A percentile compares a stretch with the other conserved stretches of the same genome.
phyloP scores from a whole-genome alignment of 305 asterid species.

The Fraxinus sp. region DNA sequence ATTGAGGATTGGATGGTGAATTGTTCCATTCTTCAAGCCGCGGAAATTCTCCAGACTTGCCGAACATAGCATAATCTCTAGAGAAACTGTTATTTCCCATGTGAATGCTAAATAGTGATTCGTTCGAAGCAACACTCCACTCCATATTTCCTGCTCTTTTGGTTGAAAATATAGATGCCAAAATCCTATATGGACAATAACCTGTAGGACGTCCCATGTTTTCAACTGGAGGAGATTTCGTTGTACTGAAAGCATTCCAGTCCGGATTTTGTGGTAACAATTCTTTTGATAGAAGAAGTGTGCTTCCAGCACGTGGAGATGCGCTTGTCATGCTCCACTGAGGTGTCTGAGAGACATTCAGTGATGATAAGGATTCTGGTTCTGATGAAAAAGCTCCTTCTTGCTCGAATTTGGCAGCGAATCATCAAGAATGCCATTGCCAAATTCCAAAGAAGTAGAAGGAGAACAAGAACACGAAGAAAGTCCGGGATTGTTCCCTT shows the following conservation, averaged over 20 bases:
- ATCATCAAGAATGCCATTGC: slow-evolving; percentile 13
- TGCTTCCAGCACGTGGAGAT: slow-evolving; percentile 38
- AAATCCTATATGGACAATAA: slow-evolving; percentile 78
- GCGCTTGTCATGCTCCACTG: slow-evolving; percentile 54
- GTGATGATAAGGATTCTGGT: slow-evolving; percentile 27
- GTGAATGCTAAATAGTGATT: slow-evolving; percentile 83
- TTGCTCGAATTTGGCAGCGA: slow-evolving; percentile 18
- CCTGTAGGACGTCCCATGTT: slow-evolving; percentile 47
- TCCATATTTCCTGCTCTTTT: slow-evolving; percentile 45
- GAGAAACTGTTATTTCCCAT: slow-evolving; percentile 76
- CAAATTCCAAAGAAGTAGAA: slow-evolving; percentile 21
- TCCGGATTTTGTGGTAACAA: background rate
- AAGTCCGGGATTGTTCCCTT: slow-evolving; percentile 17
- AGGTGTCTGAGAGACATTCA: slow-evolving; percentile 30
- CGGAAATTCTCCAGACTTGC: slow-evolving; percentile 41
- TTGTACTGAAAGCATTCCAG: slow-evolving; percentile 3
- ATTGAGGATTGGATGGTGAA: slow-evolving; percentile 21
- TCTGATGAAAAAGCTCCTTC: slow-evolving; percentile 22
- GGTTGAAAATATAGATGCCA: slow-evolving; percentile 53
- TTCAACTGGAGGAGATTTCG: slow-evolving; percentile 50
- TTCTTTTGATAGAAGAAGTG: slow-evolving; percentile 21
- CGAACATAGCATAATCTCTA: slow-evolving; percentile 43
- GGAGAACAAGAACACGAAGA: slow-evolving; percentile 27
- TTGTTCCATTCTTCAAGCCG: slow-evolving; percentile 46
- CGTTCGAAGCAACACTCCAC: slow-evolving; percentile 82